Evolutionary conservation across 225 moss, liverwort and hornwort genomes (phyloP).

Genomic region (Polytrichum formosum): DNA sequence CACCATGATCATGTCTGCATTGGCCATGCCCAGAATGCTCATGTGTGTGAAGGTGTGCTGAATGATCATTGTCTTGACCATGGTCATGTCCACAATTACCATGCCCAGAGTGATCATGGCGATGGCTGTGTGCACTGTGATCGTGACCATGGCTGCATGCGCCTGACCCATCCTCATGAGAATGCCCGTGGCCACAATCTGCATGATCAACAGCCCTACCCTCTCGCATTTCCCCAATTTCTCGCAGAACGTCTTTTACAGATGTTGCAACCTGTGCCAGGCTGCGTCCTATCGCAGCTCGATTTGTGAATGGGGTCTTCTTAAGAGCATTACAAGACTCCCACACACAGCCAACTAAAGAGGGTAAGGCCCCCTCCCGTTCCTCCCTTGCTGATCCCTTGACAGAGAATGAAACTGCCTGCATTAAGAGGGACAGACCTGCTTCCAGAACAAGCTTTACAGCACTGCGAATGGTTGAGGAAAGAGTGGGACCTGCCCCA

Average conservation of each 20-base stretch:
- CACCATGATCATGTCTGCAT: conserved; percentile 22
- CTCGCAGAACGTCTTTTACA: conserved; percentile 61
- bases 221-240: conserved; percentile 55
- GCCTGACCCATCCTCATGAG: conserved; percentile 27
- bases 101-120: conserved; percentile 5
- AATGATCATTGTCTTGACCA: conserved; percentile 1
- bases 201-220: conserved; percentile 28
- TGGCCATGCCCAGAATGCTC: conserved; percentile 12
- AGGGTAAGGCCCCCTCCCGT: conserved; percentile 42
- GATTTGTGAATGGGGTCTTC: conserved; percentile 52
- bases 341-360: conserved; percentile 60
- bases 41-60: conserved; percentile 15
- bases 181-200: conserved; percentile 42
- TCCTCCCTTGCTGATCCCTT: conserved; percentile 50
- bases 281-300: conserved; percentile 60
- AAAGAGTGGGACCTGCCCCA: conserved; percentile 60
- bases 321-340: conserved; percentile 48
- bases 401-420: conserved; percentile 52
- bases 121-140: conserved; percentile 1
- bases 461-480: conserved; percentile 33
- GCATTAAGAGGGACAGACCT: conserved; percentile 41
- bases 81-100: conserved; percentile 9
- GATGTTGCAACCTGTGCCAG: conserved; percentile 57
- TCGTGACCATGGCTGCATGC: conserved; percentile 4
- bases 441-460: conserved; percentile 38